Percentiles rank a stretch among this genome's conserved stretches.
Evolutionary conservation across 2,329 filamentous ascomycete species (phyloP).

Genomic region (Pestalotiopsis sp.): DNA sequence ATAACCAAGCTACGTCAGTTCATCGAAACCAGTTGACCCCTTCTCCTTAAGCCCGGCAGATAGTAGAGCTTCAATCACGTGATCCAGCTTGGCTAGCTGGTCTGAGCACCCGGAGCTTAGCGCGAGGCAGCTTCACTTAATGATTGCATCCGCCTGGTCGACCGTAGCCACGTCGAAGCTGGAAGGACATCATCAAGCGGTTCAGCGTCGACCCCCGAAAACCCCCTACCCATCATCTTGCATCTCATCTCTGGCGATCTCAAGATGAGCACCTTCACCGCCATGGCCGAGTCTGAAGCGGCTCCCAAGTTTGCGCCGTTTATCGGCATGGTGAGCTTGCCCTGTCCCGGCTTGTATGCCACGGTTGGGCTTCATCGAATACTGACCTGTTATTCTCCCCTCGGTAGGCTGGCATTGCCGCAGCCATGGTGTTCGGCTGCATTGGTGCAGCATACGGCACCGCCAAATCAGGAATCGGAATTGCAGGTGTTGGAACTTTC

Average conservation of each 20-base stretch:
- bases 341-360: conserved; percentile 3
- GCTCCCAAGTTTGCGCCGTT: conserved; percentile 85
- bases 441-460: conserved; percentile 85
- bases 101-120: background rate
- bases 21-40: background rate
- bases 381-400: background rate
- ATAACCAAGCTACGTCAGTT: background rate
- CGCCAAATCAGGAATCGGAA: conserved; percentile 86
- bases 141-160: conserved; percentile 2
- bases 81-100: background rate
- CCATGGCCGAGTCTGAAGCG: conserved; percentile 59
- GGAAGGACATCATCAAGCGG: background rate
- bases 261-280: conserved; percentile 18
- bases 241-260: background rate
- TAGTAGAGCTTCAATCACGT: background rate
- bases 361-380: conserved; percentile 4
- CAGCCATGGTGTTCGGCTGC: conserved; percentile 86
- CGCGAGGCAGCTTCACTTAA: conserved; percentile 12
- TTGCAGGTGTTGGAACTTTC: conserved; percentile 83
- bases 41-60: background rate
- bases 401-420: conserved; percentile 73
- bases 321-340: conserved; percentile 76
- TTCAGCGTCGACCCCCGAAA: background rate
- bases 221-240: background rate
- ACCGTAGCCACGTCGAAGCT: background rate